These are phyloP conservation scores for Aspergillus incahuasiensis DNA, from an alignment of 495 filamentous ascomycete species.

Conservation along the genomic window DNA sequence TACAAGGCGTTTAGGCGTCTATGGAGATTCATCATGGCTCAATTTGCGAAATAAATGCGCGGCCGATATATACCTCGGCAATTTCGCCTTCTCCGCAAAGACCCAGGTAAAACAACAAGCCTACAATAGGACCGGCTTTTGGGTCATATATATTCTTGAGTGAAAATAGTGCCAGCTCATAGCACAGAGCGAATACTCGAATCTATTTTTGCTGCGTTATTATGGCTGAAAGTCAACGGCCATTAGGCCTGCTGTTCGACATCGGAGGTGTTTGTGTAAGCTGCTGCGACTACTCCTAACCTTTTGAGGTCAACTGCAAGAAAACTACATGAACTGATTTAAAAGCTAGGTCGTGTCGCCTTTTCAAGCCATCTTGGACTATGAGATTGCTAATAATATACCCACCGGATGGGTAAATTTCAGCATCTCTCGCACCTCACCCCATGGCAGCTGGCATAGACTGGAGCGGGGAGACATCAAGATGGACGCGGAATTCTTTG, in stretches of 20 bases:
- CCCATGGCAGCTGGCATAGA: conserved; percentile 82
- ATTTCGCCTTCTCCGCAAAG: conserved; percentile 17
- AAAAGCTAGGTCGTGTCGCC: conserved; percentile 81
- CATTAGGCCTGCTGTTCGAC: conserved; percentile 87
- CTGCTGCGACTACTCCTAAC: not conserved
- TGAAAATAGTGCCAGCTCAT: no score
- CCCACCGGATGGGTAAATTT: conserved; percentile 87
- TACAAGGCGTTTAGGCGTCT: no score
- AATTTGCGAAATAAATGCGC: not conserved
- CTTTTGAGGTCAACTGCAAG: not conserved
- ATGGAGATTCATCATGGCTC: no score
- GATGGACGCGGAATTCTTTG: conserved; percentile 70
- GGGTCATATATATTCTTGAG: not conserved
- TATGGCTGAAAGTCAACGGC: conserved; percentile 43
- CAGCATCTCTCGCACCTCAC: conserved; percentile 71
- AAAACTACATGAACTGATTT: no score
- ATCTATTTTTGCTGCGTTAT: not conserved
- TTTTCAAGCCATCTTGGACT: conserved; percentile 86
- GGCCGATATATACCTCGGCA: conserved; percentile 24
- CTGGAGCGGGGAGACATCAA: conserved; percentile 72
- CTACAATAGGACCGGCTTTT: no score
- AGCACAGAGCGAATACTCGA: no score
- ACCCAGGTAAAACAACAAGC: not conserved
- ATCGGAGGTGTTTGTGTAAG: conserved; percentile 96
- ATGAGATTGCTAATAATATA: conserved; percentile 69